phyloP scores from a whole-genome alignment of 2,329 filamentous ascomycete species.

The Aspergillus nomiae region DNA sequence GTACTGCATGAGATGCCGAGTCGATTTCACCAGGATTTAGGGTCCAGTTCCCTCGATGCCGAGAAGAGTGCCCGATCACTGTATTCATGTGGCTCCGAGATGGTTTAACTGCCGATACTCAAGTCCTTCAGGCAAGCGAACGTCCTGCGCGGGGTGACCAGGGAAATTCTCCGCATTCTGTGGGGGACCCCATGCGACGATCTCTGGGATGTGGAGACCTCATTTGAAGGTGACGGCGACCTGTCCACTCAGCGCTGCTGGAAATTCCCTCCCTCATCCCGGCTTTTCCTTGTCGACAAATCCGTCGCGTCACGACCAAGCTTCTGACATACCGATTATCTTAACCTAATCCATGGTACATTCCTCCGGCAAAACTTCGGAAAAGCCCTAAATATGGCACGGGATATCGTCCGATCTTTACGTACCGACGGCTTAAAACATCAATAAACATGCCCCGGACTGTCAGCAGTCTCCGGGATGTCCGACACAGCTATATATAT shows the following conservation, averaged over 20 bases:
- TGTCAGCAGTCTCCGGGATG: background rate
- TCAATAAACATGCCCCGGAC: background rate
- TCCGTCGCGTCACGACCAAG: background rate
- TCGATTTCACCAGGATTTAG: background rate
- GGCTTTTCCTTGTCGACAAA: background rate
- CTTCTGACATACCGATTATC: background rate
- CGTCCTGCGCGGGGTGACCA: background rate
- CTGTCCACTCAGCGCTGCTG: background rate
- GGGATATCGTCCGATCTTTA: background rate
- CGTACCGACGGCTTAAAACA: background rate
- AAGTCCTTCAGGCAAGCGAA: background rate
- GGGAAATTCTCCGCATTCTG: slow-evolving; percentile 11
- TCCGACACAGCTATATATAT: background rate
- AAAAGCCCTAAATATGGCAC: background rate
- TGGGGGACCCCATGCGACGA: slow-evolving; percentile 9
- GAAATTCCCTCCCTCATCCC: slow-evolving; percentile 1
- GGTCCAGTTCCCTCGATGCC: background rate
- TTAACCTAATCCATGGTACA: background rate
- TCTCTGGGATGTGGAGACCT: slow-evolving; percentile 8
- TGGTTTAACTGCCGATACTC: slow-evolving; percentile 6
- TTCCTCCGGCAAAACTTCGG: slow-evolving; percentile 10
- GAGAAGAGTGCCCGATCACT: background rate
- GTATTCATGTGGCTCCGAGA: background rate
- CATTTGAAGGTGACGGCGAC: background rate
- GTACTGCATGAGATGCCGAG: background rate